Base-by-base conservation (phyloP, 108 stramenopile genomes). In the Nannochloropsis salina region DNA sequence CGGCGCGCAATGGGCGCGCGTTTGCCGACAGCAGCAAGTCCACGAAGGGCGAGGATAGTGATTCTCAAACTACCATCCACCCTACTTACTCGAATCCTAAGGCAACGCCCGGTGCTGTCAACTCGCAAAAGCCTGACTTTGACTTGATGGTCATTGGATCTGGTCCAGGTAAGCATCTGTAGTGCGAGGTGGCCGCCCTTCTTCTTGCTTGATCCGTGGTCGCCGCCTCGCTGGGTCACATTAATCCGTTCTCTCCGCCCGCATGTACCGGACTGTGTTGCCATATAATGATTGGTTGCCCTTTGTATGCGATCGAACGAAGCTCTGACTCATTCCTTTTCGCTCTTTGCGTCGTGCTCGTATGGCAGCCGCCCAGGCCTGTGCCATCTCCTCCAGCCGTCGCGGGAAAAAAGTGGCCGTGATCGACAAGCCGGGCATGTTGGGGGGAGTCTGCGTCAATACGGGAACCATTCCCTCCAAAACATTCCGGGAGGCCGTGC, bases 401-500 rank as follows among this genome's bases (percentile, higher is more conserved):
- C 61, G 61, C 8, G 61, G 61, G 2, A 74, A 74, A 43, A 82
- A 44, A 20, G 88, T 89, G 15, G 85, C 85, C 45, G 61, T 89
- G 44, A 44, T 89, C 42, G 88, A 89, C 85, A 89, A 89, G 85
- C 42, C 41, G 43, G 42, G 43, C 20, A 83, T 86, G 88, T 41
- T 86, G 1, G 88, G 88, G 2, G 88, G 88, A 2, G 88, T 89
- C 2, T 89, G 88, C 83, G 88, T 89, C 8, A 85, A 89, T 44
- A 89, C 88, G 21, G 88, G 88, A 12, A 89, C 88, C 3, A 86
- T 89, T 10, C 88, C 88, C 6, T 45, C 44, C 74, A 89, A 89
- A 41, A 89, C 88, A 10, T 89, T 89, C 22, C 80, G 88, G 51
- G 88, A 89, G 80, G 88, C 88, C 21, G 85, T 89, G 44, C 88